Base-by-base conservation (phyloP, 2,329 filamentous ascomycete species). In the Akanthomyces uredinophilus region DNA sequence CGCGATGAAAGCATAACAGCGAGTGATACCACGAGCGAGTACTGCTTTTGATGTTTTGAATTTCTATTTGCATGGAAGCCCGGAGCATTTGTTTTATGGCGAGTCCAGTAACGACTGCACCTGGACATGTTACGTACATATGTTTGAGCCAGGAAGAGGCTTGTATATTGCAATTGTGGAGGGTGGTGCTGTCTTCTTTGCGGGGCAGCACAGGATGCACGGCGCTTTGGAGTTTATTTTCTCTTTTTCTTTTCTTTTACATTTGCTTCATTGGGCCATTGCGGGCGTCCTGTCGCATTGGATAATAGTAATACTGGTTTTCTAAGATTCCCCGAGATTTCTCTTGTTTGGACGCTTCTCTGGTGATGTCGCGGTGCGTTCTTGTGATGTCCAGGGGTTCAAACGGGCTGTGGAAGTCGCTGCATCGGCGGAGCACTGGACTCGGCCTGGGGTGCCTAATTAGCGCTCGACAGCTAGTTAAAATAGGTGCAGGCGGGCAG, bases 81-180 rank as follows among this genome's bases (percentile, higher is more conserved):
- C 51, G 57, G 57, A 51, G 56, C 32, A 43, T 46, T 39, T 47
- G 7, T 47, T 22, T 54, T 46, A 2, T 35, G 4, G 39, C n/a
- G 47, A 29, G 27, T 52, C 57, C 24, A 51, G 37, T 60, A 47
- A 53, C 35, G 50, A 47, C 29, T 60, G 58, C 58, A 60, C 47
- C 39, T 47, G 50, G 50, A 47, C 10, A 54, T 39, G 39, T 39
- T 32, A 53, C 50, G 58, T 54, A 54, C 27, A 54, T 60, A 44
- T 39, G 5, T 53, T 53, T 53, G 58, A 60, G 50, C 35, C 20
- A 16, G 24, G 10, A 46, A 22, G 43, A 60, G 32, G 56, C 56
- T 39, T 59, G 35, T 50, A 51, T 14, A 56, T 46, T 56, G 39
- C 22, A 27, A 50, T 43, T 29, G 49, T 51, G 46, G 22, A 24